Evolutionary conservation across 2,329 filamentous ascomycete species (phyloP).

Genomic region (Colletotrichum euphorbiae): DNA sequence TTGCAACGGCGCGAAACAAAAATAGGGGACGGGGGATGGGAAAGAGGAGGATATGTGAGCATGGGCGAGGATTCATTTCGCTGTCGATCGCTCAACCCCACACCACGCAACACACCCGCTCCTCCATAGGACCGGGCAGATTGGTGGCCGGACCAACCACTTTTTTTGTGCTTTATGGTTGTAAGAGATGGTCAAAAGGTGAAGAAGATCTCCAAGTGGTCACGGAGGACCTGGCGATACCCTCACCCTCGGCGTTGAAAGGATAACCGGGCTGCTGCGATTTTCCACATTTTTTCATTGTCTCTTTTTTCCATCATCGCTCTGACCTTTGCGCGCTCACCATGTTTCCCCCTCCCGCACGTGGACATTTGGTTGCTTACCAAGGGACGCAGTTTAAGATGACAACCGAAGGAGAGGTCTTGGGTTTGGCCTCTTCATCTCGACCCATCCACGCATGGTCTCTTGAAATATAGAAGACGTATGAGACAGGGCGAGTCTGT

Average conservation of each 20-base stretch:
- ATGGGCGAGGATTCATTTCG: slow-evolving; percentile 9
- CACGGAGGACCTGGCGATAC: slow-evolving; percentile 40
- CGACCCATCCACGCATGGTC: slow-evolving; percentile 4
- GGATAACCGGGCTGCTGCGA: slow-evolving; percentile 24
- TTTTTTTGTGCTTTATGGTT: slow-evolving; percentile 16
- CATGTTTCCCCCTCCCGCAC: slow-evolving; percentile 3
- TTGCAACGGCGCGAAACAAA: neutral
- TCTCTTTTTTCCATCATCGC: neutral
- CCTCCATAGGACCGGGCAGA: slow-evolving; percentile 9
- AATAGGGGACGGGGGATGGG: neutral
- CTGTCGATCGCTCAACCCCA: slow-evolving; percentile 31
- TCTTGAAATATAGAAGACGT: slow-evolving; percentile 11
- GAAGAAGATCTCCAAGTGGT: slow-evolving; percentile 35
- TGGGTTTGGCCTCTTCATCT: neutral
- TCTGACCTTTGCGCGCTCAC: slow-evolving; percentile 20
- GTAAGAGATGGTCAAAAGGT: slow-evolving; percentile 26
- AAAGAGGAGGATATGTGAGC: slow-evolving; percentile 5
- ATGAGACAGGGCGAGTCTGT: slow-evolving; percentile 23
- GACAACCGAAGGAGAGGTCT: neutral
- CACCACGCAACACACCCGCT: slow-evolving; percentile 7
- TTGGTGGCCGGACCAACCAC: slow-evolving; percentile 28
- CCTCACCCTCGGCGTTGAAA: slow-evolving; percentile 39
- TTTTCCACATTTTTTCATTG: neutral
- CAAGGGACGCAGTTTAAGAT: slow-evolving; percentile 24
- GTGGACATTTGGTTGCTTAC: slow-evolving; percentile 3